phyloP scores from a whole-genome alignment of 1,139 yeast species.

The Hansenula sp. region DNA sequence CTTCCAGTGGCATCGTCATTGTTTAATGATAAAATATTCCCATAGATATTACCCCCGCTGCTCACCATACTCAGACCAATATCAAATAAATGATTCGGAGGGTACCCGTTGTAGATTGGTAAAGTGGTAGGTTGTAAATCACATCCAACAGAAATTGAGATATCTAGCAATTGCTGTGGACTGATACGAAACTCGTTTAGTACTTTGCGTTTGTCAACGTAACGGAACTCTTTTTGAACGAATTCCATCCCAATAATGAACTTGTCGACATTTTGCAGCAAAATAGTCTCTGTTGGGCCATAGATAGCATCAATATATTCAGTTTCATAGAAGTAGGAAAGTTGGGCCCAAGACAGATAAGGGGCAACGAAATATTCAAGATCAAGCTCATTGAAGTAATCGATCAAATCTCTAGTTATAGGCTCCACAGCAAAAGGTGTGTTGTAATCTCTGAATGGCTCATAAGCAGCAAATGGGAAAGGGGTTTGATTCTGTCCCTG shows the following conservation, averaged over 20 bases:
- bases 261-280: slow-evolving; percentile 60
- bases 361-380: slow-evolving; percentile 80
- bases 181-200: slow-evolving; percentile 57
- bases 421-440: slow-evolving; percentile 32
- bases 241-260: slow-evolving; percentile 73
- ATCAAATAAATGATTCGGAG: slow-evolving; percentile 29
- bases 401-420: slow-evolving; percentile 52
- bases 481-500: slow-evolving; percentile 27
- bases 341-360: slow-evolving; percentile 76
- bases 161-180: slow-evolving; percentile 68
- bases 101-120: slow-evolving; percentile 40
- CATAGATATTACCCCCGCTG: slow-evolving; percentile 44
- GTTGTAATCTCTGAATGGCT: slow-evolving; percentile 27
- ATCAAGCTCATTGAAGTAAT: slow-evolving; percentile 50
- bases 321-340: slow-evolving; percentile 59
- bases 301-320: slow-evolving; percentile 69
- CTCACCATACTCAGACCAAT: slow-evolving; percentile 40
- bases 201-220: slow-evolving; percentile 56
- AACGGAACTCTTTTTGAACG: slow-evolving; percentile 60
- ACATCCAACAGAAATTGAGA: slow-evolving; percentile 76
- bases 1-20: slow-evolving; percentile 29
- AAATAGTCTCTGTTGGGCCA: slow-evolving; percentile 78
- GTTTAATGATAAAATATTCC: slow-evolving; percentile 25
- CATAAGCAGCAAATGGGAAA: slow-evolving; percentile 31
- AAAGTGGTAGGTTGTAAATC: slow-evolving; percentile 66